phyloP scores from a whole-genome alignment of 2,329 filamentous ascomycete genomes.

The Paraphoma sp. region DNA sequence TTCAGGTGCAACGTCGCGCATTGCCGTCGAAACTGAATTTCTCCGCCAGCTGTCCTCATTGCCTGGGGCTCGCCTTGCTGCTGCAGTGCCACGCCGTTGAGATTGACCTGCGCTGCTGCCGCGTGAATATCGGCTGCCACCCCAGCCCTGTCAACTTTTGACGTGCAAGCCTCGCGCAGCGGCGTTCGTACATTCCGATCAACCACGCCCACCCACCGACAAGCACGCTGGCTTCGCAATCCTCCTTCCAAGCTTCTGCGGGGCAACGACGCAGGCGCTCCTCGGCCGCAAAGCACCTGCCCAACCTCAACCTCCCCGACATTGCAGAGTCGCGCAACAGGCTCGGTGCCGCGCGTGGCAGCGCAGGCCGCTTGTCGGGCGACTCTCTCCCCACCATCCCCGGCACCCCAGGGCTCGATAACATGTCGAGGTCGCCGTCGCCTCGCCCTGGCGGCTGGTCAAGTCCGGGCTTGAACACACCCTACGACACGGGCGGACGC shows the following conservation, averaged over 20 bases:
- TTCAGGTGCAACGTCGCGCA: conserved; percentile 29
- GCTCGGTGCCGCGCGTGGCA: conserved; percentile 42
- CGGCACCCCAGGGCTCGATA: conserved; percentile 42
- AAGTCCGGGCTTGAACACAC: conserved; percentile 77
- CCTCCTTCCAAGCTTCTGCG: conserved; percentile 44
- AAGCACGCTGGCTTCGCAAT: conserved; percentile 49
- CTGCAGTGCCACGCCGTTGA: conserved; percentile 22
- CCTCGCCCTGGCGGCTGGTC: conserved; percentile 88
- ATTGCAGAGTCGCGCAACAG: conserved; percentile 30
- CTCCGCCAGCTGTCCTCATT: conserved; percentile 38
- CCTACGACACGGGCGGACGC: conserved; percentile 66
- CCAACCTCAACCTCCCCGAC: conserved; percentile 40
- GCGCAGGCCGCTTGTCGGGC: conserved; percentile 39
- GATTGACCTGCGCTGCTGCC: conserved; percentile 11
- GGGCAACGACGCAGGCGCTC: conserved; percentile 51
- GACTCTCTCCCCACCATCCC: conserved; percentile 46
- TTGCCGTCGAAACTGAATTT: conserved; percentile 21
- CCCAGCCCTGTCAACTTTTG: conserved; percentile 15
- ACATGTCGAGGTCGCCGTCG: conserved; percentile 88
- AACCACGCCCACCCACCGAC: conserved; percentile 15
- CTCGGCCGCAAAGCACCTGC: conserved; percentile 46
- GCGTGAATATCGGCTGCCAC: conserved; percentile 11
- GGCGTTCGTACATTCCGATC: conserved; percentile 29
- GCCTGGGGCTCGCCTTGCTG: conserved; percentile 19
- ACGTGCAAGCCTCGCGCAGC: conserved; percentile 32